Percentiles rank a stretch among this genome's conserved stretches.
Evolutionary conservation across 2,329 filamentous ascomycete genomes (phyloP).

Genomic region (Fusarium multiceps): DNA sequence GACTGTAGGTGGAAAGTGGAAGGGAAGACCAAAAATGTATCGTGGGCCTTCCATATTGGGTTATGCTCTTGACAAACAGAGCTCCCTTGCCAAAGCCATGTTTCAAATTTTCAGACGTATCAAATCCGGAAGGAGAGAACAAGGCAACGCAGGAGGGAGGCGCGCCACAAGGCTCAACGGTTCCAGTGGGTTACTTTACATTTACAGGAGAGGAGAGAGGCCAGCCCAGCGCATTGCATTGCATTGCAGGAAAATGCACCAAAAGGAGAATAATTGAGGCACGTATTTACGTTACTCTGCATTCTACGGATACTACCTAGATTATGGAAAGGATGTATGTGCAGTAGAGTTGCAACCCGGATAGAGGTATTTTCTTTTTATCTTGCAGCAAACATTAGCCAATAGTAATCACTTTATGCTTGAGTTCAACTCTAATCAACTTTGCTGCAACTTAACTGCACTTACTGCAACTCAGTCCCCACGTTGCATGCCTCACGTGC

Average conservation of each 20-base stretch:
- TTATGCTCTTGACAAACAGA: constrained; percentile 20
- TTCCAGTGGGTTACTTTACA: constrained; percentile 35
- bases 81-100: constrained; percentile 23
- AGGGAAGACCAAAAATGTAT: constrained; percentile 14
- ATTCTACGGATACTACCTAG: background rate
- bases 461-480: constrained; percentile 11
- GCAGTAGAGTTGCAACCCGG: constrained; percentile 2
- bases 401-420: constrained; percentile 8
- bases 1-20: constrained; percentile 4
- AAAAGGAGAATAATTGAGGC: background rate
- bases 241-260: background rate
- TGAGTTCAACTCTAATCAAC: constrained; percentile 2
- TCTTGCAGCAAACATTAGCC: constrained; percentile 7
- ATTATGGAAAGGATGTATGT: background rate
- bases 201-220: background rate
- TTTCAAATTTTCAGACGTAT: constrained; percentile 43
- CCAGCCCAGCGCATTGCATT: background rate
- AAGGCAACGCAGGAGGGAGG: constrained; percentile 8
- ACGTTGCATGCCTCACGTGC: constrained; percentile 11
- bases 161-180: constrained; percentile 14
- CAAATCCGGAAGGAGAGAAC: constrained; percentile 31
- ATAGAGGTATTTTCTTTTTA: constrained; percentile 10
- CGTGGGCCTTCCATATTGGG: constrained; percentile 31
- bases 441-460: background rate
- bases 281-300: background rate